These are phyloP conservation scores for Ocimum tenuiflorum DNA, from an alignment of 257 asterid genomes.

Conservation along the genomic window DNA sequence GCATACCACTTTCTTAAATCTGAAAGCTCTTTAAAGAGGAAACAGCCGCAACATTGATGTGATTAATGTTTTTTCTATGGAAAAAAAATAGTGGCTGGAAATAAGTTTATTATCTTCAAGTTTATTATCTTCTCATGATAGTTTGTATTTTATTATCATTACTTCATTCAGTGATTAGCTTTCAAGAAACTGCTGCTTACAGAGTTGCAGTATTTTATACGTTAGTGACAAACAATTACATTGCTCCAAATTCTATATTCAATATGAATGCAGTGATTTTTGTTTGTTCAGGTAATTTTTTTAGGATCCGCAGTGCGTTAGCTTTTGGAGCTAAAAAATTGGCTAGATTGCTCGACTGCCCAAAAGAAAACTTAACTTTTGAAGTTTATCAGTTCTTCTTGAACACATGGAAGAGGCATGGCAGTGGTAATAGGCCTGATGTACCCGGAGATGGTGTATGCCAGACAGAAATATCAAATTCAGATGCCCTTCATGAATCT, in stretches of 20 bases:
- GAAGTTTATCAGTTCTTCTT: conserved; percentile 89
- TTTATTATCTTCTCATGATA: background rate
- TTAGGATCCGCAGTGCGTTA: conserved; percentile 91
- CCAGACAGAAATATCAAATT: conserved; percentile 36
- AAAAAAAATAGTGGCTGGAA: background rate
- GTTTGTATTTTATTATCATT: background rate
- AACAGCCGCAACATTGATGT: background rate
- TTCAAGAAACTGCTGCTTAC: background rate
- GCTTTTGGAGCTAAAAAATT: conserved; percentile 92
- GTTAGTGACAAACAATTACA: background rate
- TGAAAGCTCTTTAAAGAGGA: background rate
- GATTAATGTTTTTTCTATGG: background rate
- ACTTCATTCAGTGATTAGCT: background rate
- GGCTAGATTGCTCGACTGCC: conserved; percentile 78
- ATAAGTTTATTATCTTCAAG: background rate
- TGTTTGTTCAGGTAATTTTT: conserved; percentile 70
- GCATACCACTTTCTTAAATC: background rate
- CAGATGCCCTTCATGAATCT: conserved; percentile 33
- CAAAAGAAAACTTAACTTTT: conserved; percentile 45
- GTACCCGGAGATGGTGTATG: conserved; percentile 48
- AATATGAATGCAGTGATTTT: conserved; percentile 2
- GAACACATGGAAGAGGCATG: conserved; percentile 97
- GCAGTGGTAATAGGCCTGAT: conserved; percentile 92
- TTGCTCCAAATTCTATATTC: background rate
- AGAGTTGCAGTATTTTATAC: background rate